These are phyloP conservation scores for Tubosaeta sp. DNA, from an alignment of 768 basidiomycete species.

Conservation along the genomic window DNA sequence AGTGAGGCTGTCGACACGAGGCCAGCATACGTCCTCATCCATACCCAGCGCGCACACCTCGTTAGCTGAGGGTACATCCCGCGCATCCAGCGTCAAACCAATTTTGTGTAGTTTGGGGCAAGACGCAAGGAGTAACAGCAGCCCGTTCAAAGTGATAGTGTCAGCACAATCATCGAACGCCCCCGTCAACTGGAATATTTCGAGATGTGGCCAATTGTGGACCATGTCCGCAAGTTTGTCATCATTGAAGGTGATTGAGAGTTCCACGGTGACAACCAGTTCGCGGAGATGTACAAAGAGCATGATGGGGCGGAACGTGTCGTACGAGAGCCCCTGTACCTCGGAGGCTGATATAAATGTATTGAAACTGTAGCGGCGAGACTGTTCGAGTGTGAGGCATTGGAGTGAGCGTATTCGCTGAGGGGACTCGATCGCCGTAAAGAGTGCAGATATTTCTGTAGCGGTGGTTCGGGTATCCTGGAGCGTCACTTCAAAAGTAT, in stretches of 20 bases:
- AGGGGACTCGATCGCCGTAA: neutral
- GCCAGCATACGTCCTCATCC: too few species aligned
- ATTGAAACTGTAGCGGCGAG: neutral
- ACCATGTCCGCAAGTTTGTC: neutral
- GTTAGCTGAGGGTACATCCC: too few species aligned
- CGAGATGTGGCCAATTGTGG: neutral
- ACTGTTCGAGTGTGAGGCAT: neutral
- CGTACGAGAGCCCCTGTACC: neutral
- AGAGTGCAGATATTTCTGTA: neutral
- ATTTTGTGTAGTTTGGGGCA: neutral
- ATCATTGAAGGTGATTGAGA: neutral
- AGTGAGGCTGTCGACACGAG: too few species aligned
- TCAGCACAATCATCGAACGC: neutral
- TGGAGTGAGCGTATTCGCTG: slow-evolving; percentile 1
- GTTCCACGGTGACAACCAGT: neutral
- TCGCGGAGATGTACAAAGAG: slow-evolving; percentile 1
- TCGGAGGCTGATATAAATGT: neutral
- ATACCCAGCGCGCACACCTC: too few species aligned
- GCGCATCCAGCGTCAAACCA: neutral
- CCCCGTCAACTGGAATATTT: neutral
- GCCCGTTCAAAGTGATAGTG: neutral
- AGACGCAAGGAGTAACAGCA: neutral
- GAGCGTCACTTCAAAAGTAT: neutral
- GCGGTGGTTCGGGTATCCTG: neutral
- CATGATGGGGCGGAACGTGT: neutral